These are phyloP conservation scores for Phytophthora rubi DNA, from an alignment of 352 stramenopile species.

Conservation along the genomic window DNA sequence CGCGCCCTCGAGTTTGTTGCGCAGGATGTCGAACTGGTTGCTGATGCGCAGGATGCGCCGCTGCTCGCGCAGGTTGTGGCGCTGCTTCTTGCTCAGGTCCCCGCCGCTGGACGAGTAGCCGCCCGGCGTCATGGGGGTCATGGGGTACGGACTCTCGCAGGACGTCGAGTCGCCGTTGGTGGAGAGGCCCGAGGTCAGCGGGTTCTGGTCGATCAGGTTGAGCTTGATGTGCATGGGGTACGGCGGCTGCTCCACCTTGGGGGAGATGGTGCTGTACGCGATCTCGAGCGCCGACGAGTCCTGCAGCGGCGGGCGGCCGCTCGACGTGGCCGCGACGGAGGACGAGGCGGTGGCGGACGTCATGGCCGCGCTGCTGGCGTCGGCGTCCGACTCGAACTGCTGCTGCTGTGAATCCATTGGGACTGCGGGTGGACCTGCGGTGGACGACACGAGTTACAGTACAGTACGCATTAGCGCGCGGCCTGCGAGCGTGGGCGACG, in stretches of 20 bases:
- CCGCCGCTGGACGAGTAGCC: conserved; percentile 48
- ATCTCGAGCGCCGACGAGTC: conserved; percentile 66
- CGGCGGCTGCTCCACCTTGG: conserved; percentile 63
- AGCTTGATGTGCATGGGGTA: conserved; percentile 86
- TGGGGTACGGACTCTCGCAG: conserved; percentile 75
- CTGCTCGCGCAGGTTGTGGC: conserved; percentile 85
- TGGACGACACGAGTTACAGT: neutral
- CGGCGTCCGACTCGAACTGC: conserved; percentile 14
- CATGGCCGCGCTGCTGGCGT: conserved; percentile 10
- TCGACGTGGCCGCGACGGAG: conserved; percentile 10
- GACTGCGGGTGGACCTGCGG: neutral
- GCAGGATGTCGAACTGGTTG: conserved; percentile 86
- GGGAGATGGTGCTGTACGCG: conserved; percentile 82
- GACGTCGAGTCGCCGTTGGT: conserved; percentile 62
- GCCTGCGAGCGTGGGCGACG: neutral
- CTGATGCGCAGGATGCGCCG: conserved; percentile 83
- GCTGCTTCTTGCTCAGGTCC: conserved; percentile 86
- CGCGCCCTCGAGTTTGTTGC: conserved; percentile 73
- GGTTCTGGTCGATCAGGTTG: conserved; percentile 80
- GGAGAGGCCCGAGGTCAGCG: conserved; percentile 50
- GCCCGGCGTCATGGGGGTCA: conserved; percentile 61
- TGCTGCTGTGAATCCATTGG: conserved; percentile 38
- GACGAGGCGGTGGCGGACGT: conserved; percentile 6
- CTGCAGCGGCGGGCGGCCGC: conserved; percentile 33
- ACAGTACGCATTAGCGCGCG: conserved; percentile 3